These are phyloP conservation scores for Cercospora sojina DNA, from an alignment of 2,329 filamentous ascomycete species.

Conservation along the genomic window DNA sequence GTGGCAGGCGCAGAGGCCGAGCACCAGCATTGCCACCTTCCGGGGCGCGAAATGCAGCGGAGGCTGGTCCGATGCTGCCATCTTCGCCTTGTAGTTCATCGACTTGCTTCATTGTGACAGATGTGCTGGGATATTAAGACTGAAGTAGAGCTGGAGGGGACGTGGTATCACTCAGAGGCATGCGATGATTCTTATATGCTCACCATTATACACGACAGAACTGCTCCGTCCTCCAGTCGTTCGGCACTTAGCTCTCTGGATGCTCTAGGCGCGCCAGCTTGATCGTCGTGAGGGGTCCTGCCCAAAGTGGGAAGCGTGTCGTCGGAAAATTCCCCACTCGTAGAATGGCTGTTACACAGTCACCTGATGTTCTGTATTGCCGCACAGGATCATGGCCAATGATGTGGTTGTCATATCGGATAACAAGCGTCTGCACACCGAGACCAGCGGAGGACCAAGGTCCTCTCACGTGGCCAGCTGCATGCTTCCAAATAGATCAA, in stretches of 20 bases:
- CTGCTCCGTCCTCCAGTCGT: background rate
- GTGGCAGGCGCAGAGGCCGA: conserved; percentile 19
- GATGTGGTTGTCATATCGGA: background rate
- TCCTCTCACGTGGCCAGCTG: background rate
- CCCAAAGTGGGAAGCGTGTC: background rate
- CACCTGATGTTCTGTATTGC: background rate
- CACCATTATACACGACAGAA: background rate
- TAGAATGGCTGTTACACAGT: background rate
- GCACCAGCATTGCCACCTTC: conserved; percentile 11
- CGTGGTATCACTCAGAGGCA: background rate
- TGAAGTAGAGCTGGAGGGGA: background rate
- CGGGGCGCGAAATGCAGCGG: conserved; percentile 17
- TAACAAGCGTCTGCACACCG: background rate
- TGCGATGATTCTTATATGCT: background rate
- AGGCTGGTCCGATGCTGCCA: conserved; percentile 7
- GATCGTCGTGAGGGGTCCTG: conserved; percentile 9
- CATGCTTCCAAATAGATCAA: conserved; percentile 9
- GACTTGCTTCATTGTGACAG: conserved; percentile 16
- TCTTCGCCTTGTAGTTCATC: conserved; percentile 16
- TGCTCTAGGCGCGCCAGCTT: background rate
- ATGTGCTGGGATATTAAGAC: background rate
- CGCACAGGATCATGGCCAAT: background rate
- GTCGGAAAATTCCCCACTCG: conserved; percentile 8
- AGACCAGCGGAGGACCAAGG: background rate
- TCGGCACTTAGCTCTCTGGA: background rate